Evolutionary conservation across 352 stramenopile species (phyloP).

Genomic region (Phytophthora litchii): DNA sequence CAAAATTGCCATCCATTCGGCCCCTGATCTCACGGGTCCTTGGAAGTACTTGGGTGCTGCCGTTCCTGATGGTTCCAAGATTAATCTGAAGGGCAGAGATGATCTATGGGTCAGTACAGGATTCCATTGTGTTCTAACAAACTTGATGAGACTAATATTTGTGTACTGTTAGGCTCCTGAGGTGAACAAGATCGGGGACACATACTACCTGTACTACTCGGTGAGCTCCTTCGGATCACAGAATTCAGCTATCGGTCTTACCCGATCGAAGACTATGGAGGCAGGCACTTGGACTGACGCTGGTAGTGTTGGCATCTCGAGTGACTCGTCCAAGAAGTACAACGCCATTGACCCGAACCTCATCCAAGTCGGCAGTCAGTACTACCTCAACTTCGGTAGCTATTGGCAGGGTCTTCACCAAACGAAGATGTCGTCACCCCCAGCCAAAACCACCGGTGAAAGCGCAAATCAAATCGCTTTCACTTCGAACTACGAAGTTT

Average conservation of each 20-base stretch:
- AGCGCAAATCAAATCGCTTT: constrained; percentile 34
- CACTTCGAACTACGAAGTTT: constrained; percentile 40
- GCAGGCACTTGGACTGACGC: constrained; percentile 42
- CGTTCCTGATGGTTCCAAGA: constrained; percentile 46
- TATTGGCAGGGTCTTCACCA: constrained; percentile 49
- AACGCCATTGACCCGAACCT: constrained; percentile 65
- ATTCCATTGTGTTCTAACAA: not conserved
- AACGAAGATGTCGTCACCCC: constrained; percentile 32
- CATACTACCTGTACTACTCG: constrained; percentile 67
- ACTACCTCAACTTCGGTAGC: constrained; percentile 58
- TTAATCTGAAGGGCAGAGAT: constrained; percentile 51
- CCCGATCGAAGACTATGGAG: constrained; percentile 53
- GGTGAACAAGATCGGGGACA: constrained; percentile 49
- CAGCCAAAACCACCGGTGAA: constrained; percentile 20
- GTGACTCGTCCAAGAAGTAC: constrained; percentile 44
- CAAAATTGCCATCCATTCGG: constrained; percentile 57
- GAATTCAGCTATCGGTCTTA: constrained; percentile 51
- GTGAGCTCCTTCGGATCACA: constrained; percentile 55
- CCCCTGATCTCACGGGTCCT: constrained; percentile 41
- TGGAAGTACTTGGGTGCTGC: constrained; percentile 53
- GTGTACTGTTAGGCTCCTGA: constrained; percentile 37
- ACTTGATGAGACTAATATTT: not conserved
- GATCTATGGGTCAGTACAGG: constrained; percentile 43
- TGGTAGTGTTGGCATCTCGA: constrained; percentile 43
- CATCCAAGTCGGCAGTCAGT: constrained; percentile 35